Evolutionary conservation across 108 stramenopile species (phyloP), one percentile per base, ranked within the genome.

Genomic region (Skeletonema tropicum): DNA sequence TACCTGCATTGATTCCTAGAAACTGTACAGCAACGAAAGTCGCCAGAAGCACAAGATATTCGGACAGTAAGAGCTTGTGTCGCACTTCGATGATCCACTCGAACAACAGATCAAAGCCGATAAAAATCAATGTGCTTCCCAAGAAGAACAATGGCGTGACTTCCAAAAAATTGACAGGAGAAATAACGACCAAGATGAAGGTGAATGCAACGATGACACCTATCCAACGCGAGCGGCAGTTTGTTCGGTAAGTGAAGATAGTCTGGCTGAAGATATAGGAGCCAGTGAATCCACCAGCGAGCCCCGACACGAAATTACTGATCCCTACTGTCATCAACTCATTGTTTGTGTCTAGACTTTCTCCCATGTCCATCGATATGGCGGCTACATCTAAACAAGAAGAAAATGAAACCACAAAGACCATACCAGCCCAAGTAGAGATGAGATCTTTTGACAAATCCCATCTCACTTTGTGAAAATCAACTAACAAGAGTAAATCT

Each of bases 181-280:
- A 90, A 0, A 89, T 65, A 15, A 96, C 88, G 21, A 94, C 90
- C 32, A 83, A 86, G 48, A 92, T 26, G 49, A 88, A 92, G 2
- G 76, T 84, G 41, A 81, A 58, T 45, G 74, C 82, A 48, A 92
- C 86, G 64, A 94, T 68, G 7, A 88, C 42, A 48, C 95, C 95
- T 73, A 96, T 90, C 86, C 85, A 90, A 23, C 87, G 52, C 35
- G 75, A 76, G 11, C 60, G 74, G 36, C 82, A 83, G 14, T 93
- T 93, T 26, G 97, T 97, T 31, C 98, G 92, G 65, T 97, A 93
- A 2, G 96, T 97, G 74, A 99, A 98, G 36, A 98, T 96, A n/a
- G 98, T 99, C 87, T 99, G 98, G 12, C 89, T 91, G 80, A 99
- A 99, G 31, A 99, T 99, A 80, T 99, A 99, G 11, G 82, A 84